phyloP scores from a whole-genome alignment of 225 moss, liverwort and hornwort genomes.

The Straminergon stramineum region DNA sequence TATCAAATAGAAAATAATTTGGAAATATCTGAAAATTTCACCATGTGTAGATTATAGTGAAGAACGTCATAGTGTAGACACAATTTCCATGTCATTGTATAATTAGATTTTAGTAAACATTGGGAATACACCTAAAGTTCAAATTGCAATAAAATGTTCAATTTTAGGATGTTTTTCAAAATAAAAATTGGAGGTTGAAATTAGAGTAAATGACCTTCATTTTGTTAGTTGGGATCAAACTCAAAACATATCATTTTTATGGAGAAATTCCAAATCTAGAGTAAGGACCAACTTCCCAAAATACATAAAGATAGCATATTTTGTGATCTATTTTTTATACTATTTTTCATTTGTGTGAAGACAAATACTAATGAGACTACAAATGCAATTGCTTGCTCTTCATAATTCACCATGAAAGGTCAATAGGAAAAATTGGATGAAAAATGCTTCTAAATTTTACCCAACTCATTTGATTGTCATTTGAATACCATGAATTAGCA shows the following conservation, averaged over 20 bases:
- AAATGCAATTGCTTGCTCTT: background rate
- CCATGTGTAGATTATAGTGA: background rate
- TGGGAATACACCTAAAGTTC: background rate
- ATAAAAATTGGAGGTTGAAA: background rate
- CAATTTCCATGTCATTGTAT: background rate
- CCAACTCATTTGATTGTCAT: background rate
- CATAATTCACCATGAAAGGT: background rate
- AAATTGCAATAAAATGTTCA: background rate
- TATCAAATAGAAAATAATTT: background rate
- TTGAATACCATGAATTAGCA: fast-evolving
- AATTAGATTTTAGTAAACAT: background rate
- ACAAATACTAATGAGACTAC: background rate
- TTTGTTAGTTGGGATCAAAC: background rate
- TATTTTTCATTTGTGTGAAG: background rate
- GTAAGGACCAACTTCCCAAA: background rate
- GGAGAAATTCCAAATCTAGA: background rate
- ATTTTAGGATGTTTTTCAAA: background rate
- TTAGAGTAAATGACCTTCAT: background rate
- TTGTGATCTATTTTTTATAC: background rate
- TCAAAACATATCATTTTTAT: no score
- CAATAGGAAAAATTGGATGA: background rate
- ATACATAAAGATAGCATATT: background rate
- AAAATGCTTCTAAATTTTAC: fast-evolving
- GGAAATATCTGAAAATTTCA: background rate
- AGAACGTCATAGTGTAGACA: background rate